A percentile compares a stretch with the other conserved stretches of the same genome.
Conservation (phyloP, 2,329 filamentous ascomycete species). For the Botrytis paeoniae region DNA sequence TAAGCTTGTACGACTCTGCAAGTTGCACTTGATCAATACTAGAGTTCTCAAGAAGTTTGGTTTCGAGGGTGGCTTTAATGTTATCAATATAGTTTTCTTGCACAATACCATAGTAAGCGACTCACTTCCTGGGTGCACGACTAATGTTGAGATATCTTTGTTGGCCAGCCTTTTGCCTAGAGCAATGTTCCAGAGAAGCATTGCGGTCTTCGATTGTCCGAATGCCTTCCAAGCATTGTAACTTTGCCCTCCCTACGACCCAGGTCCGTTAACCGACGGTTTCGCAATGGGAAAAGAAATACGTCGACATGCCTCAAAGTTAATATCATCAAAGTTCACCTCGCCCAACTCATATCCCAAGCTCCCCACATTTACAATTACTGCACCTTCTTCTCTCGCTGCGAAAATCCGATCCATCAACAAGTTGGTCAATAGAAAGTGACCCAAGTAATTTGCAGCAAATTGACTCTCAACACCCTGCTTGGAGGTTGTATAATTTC, state of each 20-base stretch:
- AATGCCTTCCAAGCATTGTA: constrained; percentile 3
- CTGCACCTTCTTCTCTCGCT: constrained; percentile 24
- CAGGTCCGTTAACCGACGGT: neutral
- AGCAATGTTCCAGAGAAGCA: neutral
- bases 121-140: constrained; percentile 1
- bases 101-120: neutral
- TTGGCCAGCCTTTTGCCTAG: neutral
- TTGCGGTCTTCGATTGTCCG: neutral
- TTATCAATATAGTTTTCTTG: neutral
- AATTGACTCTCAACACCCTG: constrained; percentile 42
- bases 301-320: constrained; percentile 33
- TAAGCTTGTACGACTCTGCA: neutral
- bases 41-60: neutral
- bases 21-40: neutral
- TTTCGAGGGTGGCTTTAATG: neutral
- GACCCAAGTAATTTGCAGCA: constrained; percentile 33
- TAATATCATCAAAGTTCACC: constrained; percentile 40
- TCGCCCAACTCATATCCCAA: constrained; percentile 40
- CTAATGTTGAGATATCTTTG: neutral
- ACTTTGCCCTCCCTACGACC: neutral
- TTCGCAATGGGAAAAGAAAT: neutral
- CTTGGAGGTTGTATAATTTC: constrained; percentile 31
- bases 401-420: constrained; percentile 30
- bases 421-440: constrained; percentile 37
- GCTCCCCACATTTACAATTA: constrained; percentile 43